Evolutionary conservation across 2,329 filamentous ascomycete genomes (phyloP).

Genomic region (Neophaeococcomyces aloes): DNA sequence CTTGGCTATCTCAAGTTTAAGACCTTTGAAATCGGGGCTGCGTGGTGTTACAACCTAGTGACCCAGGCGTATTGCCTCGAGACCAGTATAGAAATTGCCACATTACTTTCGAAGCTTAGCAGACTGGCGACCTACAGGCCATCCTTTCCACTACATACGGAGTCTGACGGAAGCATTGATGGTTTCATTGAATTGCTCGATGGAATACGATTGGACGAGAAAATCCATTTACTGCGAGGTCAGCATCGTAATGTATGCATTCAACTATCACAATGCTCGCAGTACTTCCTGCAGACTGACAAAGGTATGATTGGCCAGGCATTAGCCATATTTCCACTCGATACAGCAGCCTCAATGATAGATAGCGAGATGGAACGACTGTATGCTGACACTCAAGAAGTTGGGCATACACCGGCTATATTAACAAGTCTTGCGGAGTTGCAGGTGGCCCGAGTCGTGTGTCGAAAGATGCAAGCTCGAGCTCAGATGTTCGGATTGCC

Average conservation of each 20-base stretch:
- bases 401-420: neutral
- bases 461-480: slow-evolving; percentile 1
- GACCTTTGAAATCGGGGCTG: slow-evolving; percentile 5
- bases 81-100: neutral
- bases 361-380: neutral
- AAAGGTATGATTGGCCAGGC: slow-evolving; percentile 9
- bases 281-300: slow-evolving; percentile 8
- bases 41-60: slow-evolving; percentile 5
- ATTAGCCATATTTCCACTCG: slow-evolving; percentile 8
- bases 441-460: too few species aligned
- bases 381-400: neutral
- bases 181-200: neutral
- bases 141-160: neutral
- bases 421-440: neutral
- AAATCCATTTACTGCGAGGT: neutral
- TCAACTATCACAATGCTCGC: slow-evolving; percentile 6
- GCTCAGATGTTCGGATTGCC: neutral
- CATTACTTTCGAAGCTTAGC: neutral
- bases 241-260: slow-evolving; percentile 1
- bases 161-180: neutral
- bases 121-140: neutral
- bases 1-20: slow-evolving; percentile 3
- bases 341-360: slow-evolving; percentile 1
- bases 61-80: slow-evolving; percentile 2
- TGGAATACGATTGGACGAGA: neutral